A percentile compares a stretch with the other conserved stretches of the same genome.
phyloP scores from a whole-genome alignment of 805 yeast species.

The Cyberlindnera galapagoensis region DNA sequence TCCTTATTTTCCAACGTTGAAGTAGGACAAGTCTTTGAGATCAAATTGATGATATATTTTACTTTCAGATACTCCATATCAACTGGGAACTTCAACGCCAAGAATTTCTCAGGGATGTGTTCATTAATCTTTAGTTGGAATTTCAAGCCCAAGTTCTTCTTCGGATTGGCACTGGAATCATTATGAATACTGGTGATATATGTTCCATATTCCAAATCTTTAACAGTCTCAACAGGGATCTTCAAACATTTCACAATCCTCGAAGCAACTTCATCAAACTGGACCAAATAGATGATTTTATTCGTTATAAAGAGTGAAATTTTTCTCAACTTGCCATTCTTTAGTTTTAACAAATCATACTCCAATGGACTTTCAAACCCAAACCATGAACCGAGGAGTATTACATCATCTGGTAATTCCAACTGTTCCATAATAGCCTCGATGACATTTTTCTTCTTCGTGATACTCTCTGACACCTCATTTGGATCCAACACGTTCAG shows the following conservation, averaged over 20 bases:
- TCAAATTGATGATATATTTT: slow-evolving; percentile 18
- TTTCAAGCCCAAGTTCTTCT: slow-evolving; percentile 27
- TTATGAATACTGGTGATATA: slow-evolving; percentile 19
- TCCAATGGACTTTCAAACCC: slow-evolving; percentile 20
- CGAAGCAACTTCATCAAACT: slow-evolving; percentile 16
- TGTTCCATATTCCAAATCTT: slow-evolving; percentile 26
- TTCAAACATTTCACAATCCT: slow-evolving; percentile 12
- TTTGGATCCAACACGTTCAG: slow-evolving; percentile 24
- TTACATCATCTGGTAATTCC: slow-evolving; percentile 17
- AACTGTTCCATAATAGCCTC: slow-evolving; percentile 12
- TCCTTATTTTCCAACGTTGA: slow-evolving; percentile 24
- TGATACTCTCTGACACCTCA: slow-evolving; percentile 14
- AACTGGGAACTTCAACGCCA: slow-evolving; percentile 21
- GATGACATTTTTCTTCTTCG: slow-evolving; percentile 25
- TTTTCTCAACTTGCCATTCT: slow-evolving; percentile 3
- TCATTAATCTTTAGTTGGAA: slow-evolving; percentile 7
- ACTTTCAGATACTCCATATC: slow-evolving; percentile 20
- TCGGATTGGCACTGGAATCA: slow-evolving; percentile 22
- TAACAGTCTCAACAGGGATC: slow-evolving; percentile 16
- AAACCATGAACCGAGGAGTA: slow-evolving; percentile 22
- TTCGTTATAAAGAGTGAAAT: slow-evolving; percentile 20
- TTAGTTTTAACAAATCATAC: slow-evolving; percentile 14
- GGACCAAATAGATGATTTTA: slow-evolving; percentile 15
- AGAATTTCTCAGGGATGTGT: slow-evolving; percentile 2
- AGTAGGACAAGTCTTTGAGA: slow-evolving; percentile 21